Conservation (phyloP, 2,329 filamentous ascomycete genomes). For the Trichoderma endophyticum region DNA sequence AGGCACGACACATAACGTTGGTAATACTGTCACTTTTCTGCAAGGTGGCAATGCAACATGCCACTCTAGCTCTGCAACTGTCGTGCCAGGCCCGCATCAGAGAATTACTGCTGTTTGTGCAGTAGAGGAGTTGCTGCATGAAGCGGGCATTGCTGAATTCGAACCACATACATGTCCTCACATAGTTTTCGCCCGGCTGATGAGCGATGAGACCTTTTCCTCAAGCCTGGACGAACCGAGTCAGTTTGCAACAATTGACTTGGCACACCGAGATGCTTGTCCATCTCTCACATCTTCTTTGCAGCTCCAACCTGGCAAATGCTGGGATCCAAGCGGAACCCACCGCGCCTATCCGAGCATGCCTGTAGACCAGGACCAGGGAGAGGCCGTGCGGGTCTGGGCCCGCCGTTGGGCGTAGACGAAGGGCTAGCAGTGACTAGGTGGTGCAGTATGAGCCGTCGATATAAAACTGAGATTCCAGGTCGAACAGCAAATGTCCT, state of each 20-base stretch:
- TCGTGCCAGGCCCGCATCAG: slow-evolving; percentile 1
- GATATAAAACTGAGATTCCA: neutral
- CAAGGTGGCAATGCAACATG: slow-evolving; percentile 2
- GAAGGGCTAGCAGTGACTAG: neutral
- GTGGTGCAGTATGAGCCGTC: neutral
- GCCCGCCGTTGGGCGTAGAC: slow-evolving; percentile 13
- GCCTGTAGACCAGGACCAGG: neutral
- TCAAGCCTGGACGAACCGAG: neutral
- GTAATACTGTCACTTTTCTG: neutral
- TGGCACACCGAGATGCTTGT: neutral
- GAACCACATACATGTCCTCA: neutral
- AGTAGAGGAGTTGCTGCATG: neutral
- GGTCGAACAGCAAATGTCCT: neutral
- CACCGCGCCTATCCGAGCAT: neutral
- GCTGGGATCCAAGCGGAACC: neutral
- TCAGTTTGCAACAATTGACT: neutral
- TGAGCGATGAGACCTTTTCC: neutral
- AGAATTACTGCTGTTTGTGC: neutral
- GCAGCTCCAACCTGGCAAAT: neutral
- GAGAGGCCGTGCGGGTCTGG: slow-evolving; percentile 1
- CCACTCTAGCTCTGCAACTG: neutral
- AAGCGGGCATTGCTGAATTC: neutral
- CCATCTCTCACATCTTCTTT: neutral
- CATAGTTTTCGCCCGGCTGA: neutral
- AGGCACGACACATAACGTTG: neutral